Percentiles rank a stretch among this genome's conserved stretches.
Conservation (phyloP, 371 early-diverging fungal genomes). For the Syncephalastrum racemosum region DNA sequence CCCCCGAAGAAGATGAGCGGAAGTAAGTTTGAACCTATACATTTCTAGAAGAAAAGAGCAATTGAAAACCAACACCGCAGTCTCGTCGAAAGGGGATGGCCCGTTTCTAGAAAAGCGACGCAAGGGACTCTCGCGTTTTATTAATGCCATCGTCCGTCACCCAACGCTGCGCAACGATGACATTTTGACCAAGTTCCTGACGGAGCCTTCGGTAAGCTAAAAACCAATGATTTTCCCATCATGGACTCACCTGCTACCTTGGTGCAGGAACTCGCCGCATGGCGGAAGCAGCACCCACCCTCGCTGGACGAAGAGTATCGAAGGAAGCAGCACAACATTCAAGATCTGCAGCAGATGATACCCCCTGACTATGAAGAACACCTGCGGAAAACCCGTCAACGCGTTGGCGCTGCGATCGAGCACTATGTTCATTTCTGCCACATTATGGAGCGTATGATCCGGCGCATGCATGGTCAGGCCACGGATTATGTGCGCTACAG, state of each 20-base stretch:
- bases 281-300: constrained; percentile 54
- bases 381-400: constrained; percentile 48
- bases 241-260: constrained; percentile 11
- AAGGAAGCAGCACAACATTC: constrained; percentile 31
- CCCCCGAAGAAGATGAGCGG: constrained; percentile 52
- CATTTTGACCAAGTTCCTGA: constrained; percentile 62
- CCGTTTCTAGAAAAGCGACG: constrained; percentile 74
- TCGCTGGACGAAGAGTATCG: constrained; percentile 54
- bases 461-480: constrained; percentile 64
- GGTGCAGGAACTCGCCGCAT: constrained; percentile 44
- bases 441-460: constrained; percentile 68
- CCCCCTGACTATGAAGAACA: constrained; percentile 51
- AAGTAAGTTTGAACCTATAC: constrained; percentile 56
- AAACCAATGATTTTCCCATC: constrained; percentile 16
- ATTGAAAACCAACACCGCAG: constrained; percentile 7
- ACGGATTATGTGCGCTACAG: constrained; percentile 58
- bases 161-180: constrained; percentile 71
- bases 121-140: constrained; percentile 73
- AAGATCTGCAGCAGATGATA: constrained; percentile 33
- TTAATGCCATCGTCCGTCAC: constrained; percentile 75
- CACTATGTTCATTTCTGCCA: constrained; percentile 64
- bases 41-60: constrained; percentile 68
- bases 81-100: constrained; percentile 52
- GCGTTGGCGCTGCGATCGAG: constrained; percentile 52
- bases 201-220: constrained; percentile 61